phyloP scores from a whole-genome alignment of 805 yeast genomes.

The Torulaspora indica region DNA sequence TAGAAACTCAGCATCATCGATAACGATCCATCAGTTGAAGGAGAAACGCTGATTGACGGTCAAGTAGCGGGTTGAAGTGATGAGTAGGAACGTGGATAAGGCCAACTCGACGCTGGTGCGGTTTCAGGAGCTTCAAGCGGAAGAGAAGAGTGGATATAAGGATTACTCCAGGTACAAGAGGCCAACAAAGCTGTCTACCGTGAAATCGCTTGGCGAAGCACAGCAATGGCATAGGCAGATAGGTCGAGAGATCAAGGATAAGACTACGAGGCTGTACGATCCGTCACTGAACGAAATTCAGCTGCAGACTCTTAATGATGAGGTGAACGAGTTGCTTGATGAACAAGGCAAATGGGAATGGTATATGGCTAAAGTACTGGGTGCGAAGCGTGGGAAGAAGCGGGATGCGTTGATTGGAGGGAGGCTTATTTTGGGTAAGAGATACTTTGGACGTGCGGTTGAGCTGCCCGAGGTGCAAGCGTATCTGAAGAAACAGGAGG shows the following conservation, averaged over 20 bases:
- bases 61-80: conserved; percentile 23
- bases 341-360: conserved; percentile 79
- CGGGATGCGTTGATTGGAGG: conserved; percentile 22
- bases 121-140: conserved; percentile 57
- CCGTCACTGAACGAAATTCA: conserved; percentile 52
- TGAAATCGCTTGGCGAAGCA: conserved; percentile 55
- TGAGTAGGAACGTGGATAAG: conserved; percentile 76
- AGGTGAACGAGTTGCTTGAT: conserved; percentile 56
- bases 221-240: conserved; percentile 65
- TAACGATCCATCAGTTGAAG: neutral
- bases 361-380: conserved; percentile 55
- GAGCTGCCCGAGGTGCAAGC: conserved; percentile 70
- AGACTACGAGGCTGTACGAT: conserved; percentile 62
- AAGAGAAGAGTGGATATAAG: conserved; percentile 49
- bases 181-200: conserved; percentile 55
- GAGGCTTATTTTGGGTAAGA: conserved; percentile 47
- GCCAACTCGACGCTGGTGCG: conserved; percentile 67
- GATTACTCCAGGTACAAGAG: conserved; percentile 53
- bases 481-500: conserved; percentile 38
- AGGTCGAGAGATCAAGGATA: conserved; percentile 56
- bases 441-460: conserved; percentile 80
- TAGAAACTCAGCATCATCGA: conserved; percentile 2
- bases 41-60: neutral
- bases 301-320: conserved; percentile 70
- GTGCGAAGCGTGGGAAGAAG: conserved; percentile 44